phyloP scores from a whole-genome alignment of 2,329 filamentous ascomycete species.

The Aureobasidium sp. region DNA sequence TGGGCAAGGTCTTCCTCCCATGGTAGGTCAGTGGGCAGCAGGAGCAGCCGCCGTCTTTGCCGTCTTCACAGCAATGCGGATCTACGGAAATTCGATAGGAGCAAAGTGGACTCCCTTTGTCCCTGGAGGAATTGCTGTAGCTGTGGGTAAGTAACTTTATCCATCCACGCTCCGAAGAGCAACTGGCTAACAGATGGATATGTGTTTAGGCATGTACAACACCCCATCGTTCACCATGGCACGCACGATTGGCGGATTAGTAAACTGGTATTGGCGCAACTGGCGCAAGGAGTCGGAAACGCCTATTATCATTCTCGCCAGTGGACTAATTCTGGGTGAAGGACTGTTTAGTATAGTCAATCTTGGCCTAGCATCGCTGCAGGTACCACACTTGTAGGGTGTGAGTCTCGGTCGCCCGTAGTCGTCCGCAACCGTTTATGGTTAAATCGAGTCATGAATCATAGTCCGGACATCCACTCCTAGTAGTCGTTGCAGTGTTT shows the following conservation, averaged over 20 bases:
- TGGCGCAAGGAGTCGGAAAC: constrained; percentile 53
- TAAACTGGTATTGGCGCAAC: constrained; percentile 69
- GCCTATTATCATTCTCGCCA: constrained; percentile 79
- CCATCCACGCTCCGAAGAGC: background rate
- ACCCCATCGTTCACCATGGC: constrained; percentile 92
- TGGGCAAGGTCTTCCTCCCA: constrained; percentile 74
- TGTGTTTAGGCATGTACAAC: constrained; percentile 76
- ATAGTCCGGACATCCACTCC: background rate
- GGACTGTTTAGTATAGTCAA: constrained; percentile 90
- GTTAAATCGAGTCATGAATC: background rate
- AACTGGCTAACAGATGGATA: background rate
- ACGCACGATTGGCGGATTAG: constrained; percentile 67
- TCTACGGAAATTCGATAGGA: constrained; percentile 38
- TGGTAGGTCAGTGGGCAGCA: constrained; percentile 72
- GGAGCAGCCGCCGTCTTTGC: constrained; percentile 69
- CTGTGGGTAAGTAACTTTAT: constrained; percentile 56
- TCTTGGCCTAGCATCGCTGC: constrained; percentile 66
- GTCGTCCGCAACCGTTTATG: background rate
- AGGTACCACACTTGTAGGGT: constrained; percentile 58
- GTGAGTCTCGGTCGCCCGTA: background rate
- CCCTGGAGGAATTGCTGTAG: constrained; percentile 91
- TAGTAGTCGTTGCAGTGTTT: background rate
- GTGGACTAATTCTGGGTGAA: constrained; percentile 84
- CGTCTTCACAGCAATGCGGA: constrained; percentile 60
- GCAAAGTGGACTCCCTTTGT: constrained; percentile 63